These are phyloP conservation scores for Aurantiochytrium sp. DNA, from an alignment of 108 stramenopile genomes.

Conservation along the genomic window DNA sequence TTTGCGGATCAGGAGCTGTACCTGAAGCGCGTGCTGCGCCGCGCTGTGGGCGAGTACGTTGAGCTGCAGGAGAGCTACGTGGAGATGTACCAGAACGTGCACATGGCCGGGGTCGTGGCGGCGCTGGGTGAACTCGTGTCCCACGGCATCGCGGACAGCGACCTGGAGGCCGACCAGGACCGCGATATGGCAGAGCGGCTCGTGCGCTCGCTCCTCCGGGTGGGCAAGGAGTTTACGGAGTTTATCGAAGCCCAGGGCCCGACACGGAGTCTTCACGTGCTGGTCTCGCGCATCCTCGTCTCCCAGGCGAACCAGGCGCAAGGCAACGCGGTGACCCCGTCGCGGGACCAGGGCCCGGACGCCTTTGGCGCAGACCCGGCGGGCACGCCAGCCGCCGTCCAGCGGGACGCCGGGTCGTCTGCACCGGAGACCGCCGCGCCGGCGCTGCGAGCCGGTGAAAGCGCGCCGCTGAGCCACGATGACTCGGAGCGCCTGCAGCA, in stretches of 20 bases:
- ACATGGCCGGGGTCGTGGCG: background rate
- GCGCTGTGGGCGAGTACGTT: background rate
- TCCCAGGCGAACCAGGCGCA: background rate
- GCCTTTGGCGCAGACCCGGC: too few relatives aligned
- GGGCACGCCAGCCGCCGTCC: too few relatives aligned
- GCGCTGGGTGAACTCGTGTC: background rate
- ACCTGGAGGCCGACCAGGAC: background rate
- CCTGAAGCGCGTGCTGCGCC: slow-evolving; percentile 6
- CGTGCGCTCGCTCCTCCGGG: background rate
- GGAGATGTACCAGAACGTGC: background rate
- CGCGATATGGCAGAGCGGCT: background rate
- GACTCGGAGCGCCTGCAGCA: background rate
- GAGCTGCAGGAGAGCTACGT: background rate
- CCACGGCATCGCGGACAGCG: background rate
- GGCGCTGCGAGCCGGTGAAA: too few relatives aligned
- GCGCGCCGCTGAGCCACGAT: background rate
- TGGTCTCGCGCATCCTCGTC: background rate
- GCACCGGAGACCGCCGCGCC: too few relatives aligned
- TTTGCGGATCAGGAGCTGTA: background rate
- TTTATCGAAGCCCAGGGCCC: background rate
- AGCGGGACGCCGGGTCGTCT: too few relatives aligned
- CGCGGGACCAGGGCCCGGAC: background rate
- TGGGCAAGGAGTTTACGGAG: background rate
- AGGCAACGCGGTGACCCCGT: background rate
- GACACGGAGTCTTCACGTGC: background rate